Conservation (phyloP, 345 rosid genomes). For the Eutrema heterophyllum region DNA sequence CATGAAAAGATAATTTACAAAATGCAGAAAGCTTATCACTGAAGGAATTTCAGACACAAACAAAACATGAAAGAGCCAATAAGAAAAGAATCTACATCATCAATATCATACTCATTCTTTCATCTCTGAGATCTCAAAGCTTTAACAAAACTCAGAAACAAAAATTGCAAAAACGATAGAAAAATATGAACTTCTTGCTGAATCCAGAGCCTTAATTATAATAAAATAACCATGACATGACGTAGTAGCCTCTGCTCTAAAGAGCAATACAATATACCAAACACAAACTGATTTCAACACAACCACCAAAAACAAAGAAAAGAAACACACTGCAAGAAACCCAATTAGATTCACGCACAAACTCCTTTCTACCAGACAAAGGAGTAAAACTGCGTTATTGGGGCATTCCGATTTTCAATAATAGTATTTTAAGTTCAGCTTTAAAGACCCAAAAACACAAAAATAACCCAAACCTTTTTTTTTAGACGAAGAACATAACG, state of each 20-base stretch:
- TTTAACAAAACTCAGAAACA: background rate
- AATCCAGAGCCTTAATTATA: background rate
- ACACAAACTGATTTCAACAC: background rate
- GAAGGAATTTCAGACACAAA: background rate
- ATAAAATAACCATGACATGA: background rate
- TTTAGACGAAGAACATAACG: slow-evolving; percentile 69
- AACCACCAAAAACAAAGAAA: background rate
- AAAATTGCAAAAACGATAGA: background rate
- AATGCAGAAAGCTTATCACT: no score
- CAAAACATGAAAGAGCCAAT: background rate
- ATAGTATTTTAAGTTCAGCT: background rate
- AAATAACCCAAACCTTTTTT: slow-evolving; percentile 2
- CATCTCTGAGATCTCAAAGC: background rate
- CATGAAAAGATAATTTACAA: no score
- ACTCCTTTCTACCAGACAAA: slow-evolving; percentile 40
- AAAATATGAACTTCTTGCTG: background rate
- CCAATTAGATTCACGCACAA: slow-evolving; percentile 73
- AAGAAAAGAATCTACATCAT: background rate
- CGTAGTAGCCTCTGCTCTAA: background rate
- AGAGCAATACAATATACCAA: slow-evolving; percentile 14
- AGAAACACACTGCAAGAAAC: slow-evolving; percentile 10
- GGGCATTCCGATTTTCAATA: slow-evolving; percentile 24
- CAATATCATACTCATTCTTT: background rate
- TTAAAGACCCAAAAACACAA: slow-evolving; percentile 35
- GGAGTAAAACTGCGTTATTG: slow-evolving; percentile 36